phyloP scores from a whole-genome alignment of 1,284 basidiomycete species.

The Austroboletus niveus region DNA sequence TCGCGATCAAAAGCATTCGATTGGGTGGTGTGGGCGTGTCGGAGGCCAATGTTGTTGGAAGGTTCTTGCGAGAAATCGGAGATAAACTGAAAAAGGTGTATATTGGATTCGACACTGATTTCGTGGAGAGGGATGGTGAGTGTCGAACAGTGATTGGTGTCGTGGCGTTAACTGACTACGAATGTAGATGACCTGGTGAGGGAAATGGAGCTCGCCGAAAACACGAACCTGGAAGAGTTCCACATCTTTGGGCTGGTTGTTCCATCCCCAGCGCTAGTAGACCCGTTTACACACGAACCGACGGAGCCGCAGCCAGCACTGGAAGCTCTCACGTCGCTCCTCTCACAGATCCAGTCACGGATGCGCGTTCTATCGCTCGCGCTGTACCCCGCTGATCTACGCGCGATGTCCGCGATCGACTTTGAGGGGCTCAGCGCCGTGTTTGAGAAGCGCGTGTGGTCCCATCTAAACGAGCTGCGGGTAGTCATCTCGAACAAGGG shows the following conservation, averaged over 20 bases:
- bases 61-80: constrained; percentile 22
- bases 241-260: constrained; percentile 34
- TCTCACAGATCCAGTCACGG: constrained; percentile 25
- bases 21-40: constrained; percentile 27
- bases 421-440: constrained; percentile 30
- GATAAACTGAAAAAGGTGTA: constrained; percentile 24
- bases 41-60: constrained; percentile 28
- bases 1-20: constrained; percentile 24
- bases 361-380: constrained; percentile 32
- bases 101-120: constrained; percentile 32
- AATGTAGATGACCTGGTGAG: constrained; percentile 25
- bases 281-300: constrained; percentile 20
- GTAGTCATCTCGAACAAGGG: constrained; percentile 32
- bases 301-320: constrained; percentile 12
- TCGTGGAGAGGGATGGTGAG: constrained; percentile 32
- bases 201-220: constrained; percentile 26
- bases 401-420: constrained; percentile 27
- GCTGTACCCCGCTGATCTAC: constrained; percentile 32
- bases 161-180: constrained; percentile 6
- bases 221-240: constrained; percentile 27
- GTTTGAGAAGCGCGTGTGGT: constrained; percentile 26
- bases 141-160: neutral
- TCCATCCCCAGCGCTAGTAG: constrained; percentile 28
- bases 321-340: constrained; percentile 25
- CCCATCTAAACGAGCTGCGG: constrained; percentile 27